Conservation (phyloP, 2,329 filamentous ascomycete genomes). For the Colletotrichum tanaceti region DNA sequence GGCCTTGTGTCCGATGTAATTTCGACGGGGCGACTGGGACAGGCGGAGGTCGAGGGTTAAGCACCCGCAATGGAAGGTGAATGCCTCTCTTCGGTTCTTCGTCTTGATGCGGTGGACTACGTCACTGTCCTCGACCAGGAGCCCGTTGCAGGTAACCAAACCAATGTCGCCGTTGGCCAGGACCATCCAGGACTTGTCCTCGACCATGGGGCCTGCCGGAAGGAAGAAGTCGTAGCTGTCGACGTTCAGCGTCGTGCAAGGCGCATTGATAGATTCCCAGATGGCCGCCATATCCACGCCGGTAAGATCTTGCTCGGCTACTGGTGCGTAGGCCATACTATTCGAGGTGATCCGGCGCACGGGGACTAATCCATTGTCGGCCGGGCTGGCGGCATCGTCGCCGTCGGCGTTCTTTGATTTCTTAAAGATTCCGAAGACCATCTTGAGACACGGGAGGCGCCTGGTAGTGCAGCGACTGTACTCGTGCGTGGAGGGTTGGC, state of each 20-base stretch:
- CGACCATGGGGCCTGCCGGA: constrained; percentile 15
- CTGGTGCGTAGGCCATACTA: background rate
- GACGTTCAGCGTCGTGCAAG: constrained; percentile 10
- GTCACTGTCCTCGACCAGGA: background rate
- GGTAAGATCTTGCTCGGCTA: background rate
- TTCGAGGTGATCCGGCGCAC: background rate
- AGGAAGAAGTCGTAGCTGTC: constrained; percentile 25
- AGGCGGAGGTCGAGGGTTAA: constrained; percentile 4
- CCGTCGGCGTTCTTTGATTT: background rate
- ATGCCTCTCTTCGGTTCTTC: background rate
- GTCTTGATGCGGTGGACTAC: background rate
- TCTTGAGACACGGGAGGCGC: background rate
- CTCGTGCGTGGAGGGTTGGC: too few species aligned
- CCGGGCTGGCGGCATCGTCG: background rate
- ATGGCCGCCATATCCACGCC: background rate
- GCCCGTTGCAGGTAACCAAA: background rate
- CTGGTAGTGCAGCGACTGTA: background rate
- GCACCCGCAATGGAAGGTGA: background rate
- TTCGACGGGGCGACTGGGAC: background rate
- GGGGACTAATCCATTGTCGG: too few species aligned
- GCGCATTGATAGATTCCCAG: constrained; percentile 21
- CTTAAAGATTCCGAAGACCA: constrained; percentile 11
- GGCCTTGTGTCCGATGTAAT: constrained; percentile 5
- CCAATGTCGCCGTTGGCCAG: constrained; percentile 3
- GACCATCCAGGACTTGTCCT: constrained; percentile 17